phyloP scores from a whole-genome alignment of 306 rosid species.

The Leucaena leucocephala region DNA sequence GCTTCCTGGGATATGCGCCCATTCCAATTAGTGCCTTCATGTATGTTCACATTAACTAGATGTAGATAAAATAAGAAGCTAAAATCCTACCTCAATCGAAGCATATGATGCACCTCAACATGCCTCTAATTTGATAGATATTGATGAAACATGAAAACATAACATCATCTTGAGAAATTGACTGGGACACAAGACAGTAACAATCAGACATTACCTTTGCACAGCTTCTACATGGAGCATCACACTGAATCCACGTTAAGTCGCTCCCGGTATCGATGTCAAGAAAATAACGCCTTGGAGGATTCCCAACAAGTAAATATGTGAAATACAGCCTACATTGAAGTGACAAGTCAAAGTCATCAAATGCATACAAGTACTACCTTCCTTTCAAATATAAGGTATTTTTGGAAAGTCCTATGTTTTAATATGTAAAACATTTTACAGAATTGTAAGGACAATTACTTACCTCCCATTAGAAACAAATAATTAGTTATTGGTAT shows the following conservation, averaged over 20 bases:
- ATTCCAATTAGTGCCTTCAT: not conserved
- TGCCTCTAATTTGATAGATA: not conserved
- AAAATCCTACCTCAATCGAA: not conserved
- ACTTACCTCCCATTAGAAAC: not conserved
- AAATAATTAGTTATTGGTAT: not conserved
- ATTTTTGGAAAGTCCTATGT: not conserved
- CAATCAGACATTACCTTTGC: constrained; percentile 56
- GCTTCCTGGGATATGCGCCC: not conserved
- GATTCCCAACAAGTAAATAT: constrained; percentile 62
- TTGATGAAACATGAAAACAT: not conserved
- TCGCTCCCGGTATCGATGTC: constrained; percentile 91
- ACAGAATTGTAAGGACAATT: not conserved
- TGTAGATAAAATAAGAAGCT: not conserved
- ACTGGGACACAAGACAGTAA: not conserved
- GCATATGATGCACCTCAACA: constrained; percentile 17
- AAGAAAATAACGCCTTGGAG: constrained; percentile 74
- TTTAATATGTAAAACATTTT: not conserved
- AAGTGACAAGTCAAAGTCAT: constrained; percentile 20
- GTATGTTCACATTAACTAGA: constrained; percentile 7
- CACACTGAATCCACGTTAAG: constrained; percentile 87
- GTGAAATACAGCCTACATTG: constrained; percentile 71
- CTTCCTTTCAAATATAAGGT: not conserved
- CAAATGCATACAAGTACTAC: not conserved
- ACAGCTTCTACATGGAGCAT: constrained; percentile 85
- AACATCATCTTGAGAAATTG: constrained; percentile 9